Evolutionary conservation across 306 rosid species (phyloP), one percentile per base, ranked within the genome.

Genomic region (Cucumis hystrix): DNA sequence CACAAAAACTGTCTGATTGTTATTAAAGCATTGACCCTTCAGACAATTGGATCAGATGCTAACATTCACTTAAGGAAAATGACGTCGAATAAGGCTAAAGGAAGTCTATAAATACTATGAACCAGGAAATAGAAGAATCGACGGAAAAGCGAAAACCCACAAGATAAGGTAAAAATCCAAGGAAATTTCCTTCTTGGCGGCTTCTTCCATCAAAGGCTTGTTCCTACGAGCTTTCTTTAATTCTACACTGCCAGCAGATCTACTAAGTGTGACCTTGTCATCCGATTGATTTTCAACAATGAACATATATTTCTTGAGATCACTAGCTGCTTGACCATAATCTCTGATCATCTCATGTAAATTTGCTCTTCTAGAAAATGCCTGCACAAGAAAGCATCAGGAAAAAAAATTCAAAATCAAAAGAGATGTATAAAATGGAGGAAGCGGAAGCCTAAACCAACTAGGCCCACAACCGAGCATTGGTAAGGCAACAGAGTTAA

Each of bases 351-450:
- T 89, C 83, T 92, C 97, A 78, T 92, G 89, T 75, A 95, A 83
- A 81, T 89, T 85, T 49, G 96, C 98, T 83, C 98, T 90, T 89
- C 97, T 90, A 77, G 96, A 89, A 82, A 94, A 85, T 66, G 97
- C 97, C 98, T 95, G 85, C 69, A 83, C 45, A 67, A 72, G 7
- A 51, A 15, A 49, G 40, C 76, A 71, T 69, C 14, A 63, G 35
- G 8, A 63, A 9, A 15, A 16, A 39, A 3, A 37, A 65, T 17
- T 37, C 6, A 63, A n/a, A 66, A 66, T 18, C 30, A 39, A 66
- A 66, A 40, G 8, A 18, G 33, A 5, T 13, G 6, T 66, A n/a
- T 39, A 37, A 6, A 37, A 39, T 6, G 47, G 25, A 65, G 72
- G 23, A 65, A 7, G 37, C 15, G 40, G 67, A 6, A 61, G 67